phyloP scores from a whole-genome alignment of 176 grass and related monocot species.

The Bolboschoenus planiculmis region DNA sequence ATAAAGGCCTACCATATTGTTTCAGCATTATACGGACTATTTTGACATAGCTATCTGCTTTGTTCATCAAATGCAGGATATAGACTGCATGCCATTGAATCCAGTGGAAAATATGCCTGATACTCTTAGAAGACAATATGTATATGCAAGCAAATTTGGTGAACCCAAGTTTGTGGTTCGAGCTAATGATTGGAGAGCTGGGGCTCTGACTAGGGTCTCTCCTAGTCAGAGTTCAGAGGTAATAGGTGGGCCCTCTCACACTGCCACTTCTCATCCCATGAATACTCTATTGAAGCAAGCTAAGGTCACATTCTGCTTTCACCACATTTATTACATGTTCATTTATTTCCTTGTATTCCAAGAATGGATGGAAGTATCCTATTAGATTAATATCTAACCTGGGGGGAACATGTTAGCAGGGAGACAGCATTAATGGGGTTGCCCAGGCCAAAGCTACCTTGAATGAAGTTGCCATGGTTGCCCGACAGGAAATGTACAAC shows the following conservation, averaged over 20 bases:
- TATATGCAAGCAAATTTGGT: constrained; percentile 48
- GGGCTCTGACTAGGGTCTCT: constrained; percentile 36
- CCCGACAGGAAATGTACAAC: constrained; percentile 72
- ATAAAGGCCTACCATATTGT: neutral
- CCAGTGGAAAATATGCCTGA: constrained; percentile 85
- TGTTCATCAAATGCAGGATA: constrained; percentile 59
- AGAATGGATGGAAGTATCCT: neutral
- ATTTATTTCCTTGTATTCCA: neutral
- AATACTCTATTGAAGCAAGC: constrained; percentile 57
- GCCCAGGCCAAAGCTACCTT: constrained; percentile 69
- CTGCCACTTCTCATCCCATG: constrained; percentile 51
- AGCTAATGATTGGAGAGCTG: constrained; percentile 44
- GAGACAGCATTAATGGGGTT: constrained; percentile 70
- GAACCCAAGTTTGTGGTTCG: constrained; percentile 48
- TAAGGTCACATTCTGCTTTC: constrained; percentile 37
- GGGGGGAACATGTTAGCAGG: constrained; percentile 27
- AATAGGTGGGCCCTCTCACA: constrained; percentile 35
- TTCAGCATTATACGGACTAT: constrained; percentile 3
- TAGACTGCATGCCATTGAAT: constrained; percentile 90
- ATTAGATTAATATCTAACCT: constrained; percentile 15
- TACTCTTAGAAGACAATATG: constrained; percentile 51
- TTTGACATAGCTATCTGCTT: neutral
- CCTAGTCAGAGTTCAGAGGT: constrained; percentile 38
- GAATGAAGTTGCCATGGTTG: constrained; percentile 59
- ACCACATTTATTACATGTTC: constrained; percentile 17